These are phyloP conservation scores for Acanthamoeba royreba DNA, from an alignment of 208 protist species.

Conservation along the genomic window DNA sequence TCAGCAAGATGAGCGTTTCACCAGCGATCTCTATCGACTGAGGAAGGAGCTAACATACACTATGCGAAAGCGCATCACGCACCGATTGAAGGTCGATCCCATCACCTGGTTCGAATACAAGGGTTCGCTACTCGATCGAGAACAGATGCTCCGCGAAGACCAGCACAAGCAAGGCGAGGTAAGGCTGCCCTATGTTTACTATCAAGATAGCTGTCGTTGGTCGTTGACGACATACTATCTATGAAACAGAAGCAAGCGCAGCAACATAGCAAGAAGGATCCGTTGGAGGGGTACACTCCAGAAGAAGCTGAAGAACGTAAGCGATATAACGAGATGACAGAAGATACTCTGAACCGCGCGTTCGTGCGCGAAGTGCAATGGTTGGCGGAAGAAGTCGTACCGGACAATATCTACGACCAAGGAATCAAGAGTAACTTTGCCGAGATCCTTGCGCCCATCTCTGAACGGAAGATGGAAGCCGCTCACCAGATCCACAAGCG, in stretches of 20 bases:
- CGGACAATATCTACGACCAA: not conserved
- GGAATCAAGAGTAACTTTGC: not conserved
- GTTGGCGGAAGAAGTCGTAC: not conserved
- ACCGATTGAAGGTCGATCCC: not conserved
- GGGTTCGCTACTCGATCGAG: not conserved
- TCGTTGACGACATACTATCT: not conserved
- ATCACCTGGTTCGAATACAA: not conserved
- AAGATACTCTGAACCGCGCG: not conserved
- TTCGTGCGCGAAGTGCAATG: not conserved
- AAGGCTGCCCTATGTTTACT: too few species aligned
- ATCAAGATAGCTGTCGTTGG: too few species aligned
- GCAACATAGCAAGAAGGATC: not conserved
- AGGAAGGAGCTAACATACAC: not conserved
- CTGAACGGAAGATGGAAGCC: not conserved
- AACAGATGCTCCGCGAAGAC: not conserved
- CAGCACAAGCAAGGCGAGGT: not conserved
- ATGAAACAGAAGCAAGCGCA: not conserved
- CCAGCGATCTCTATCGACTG: not conserved
- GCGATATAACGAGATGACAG: not conserved
- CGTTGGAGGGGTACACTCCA: not conserved
- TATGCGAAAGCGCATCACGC: not conserved
- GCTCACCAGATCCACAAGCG: not conserved
- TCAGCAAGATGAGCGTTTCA: not conserved
- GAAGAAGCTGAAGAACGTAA: not conserved
- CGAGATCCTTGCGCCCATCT: not conserved